Evolutionary conservation across 75 land plant species (phyloP).

Genomic region (Adiantum capillusveneris): DNA sequence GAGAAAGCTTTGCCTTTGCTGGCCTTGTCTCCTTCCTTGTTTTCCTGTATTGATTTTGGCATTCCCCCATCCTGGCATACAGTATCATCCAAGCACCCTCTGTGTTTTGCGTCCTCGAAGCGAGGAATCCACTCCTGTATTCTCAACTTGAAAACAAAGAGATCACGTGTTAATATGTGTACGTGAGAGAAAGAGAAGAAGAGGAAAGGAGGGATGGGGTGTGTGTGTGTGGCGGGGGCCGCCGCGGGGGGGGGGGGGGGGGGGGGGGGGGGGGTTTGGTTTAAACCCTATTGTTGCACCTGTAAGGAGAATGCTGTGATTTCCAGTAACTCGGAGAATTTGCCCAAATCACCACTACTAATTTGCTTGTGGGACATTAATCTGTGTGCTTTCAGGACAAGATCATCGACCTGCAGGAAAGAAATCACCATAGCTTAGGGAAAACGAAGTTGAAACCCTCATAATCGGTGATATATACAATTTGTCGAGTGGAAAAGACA

Average conservation of each 20-base stretch:
- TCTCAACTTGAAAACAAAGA: slow-evolving; percentile 1
- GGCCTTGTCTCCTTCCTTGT: neutral
- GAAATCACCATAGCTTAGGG: neutral
- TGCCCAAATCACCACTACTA: neutral
- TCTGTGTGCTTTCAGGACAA: slow-evolving; percentile 1
- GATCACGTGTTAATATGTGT: neutral
- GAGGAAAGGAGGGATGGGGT: neutral
- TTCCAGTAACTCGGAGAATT: neutral
- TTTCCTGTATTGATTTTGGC: neutral
- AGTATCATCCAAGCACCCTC: neutral
- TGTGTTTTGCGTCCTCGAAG: neutral
- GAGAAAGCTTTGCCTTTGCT: neutral
- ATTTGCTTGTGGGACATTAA: neutral
- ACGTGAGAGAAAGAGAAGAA: neutral
- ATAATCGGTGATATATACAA: neutral
- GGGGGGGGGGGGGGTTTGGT: neutral
- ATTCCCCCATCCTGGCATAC: neutral
- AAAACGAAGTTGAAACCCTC: neutral
- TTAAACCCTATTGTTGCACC: too few species aligned
- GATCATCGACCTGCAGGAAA: neutral
- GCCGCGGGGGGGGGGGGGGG: neutral
- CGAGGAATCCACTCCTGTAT: slow-evolving; percentile 6
- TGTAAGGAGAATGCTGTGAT: neutral
- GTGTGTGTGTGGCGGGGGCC: neutral
- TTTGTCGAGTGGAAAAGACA: neutral